Percentiles rank a stretch among this genome's conserved stretches.
phyloP scores from a whole-genome alignment of 352 stramenopile species.

The Saprolegnia diclina region DNA sequence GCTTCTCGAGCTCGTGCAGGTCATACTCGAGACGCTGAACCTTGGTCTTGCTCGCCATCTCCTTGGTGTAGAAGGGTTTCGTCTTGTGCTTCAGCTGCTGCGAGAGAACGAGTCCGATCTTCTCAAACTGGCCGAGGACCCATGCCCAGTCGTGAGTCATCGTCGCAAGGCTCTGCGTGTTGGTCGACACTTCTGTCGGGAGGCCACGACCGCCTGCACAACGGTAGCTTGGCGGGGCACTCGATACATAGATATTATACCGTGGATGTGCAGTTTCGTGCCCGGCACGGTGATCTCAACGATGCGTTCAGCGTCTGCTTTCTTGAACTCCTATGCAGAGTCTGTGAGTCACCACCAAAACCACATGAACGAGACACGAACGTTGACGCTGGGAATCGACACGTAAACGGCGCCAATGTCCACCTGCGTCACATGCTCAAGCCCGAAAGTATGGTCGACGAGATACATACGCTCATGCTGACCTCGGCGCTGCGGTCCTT shows the following conservation, averaged over 20 bases:
- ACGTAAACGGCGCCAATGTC: conserved; percentile 15
- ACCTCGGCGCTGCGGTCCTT: conserved; percentile 16
- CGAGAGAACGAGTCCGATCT: conserved; percentile 2
- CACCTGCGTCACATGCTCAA: conserved; percentile 4
- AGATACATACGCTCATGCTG: background rate
- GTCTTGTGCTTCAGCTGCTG: conserved; percentile 13
- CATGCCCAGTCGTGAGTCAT: conserved; percentile 3
- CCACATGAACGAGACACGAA: background rate
- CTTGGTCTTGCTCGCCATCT: conserved; percentile 13
- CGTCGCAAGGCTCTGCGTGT: background rate
- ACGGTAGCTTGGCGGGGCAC: background rate
- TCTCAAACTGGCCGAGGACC: conserved; percentile 17
- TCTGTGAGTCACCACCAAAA: background rate
- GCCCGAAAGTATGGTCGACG: background rate
- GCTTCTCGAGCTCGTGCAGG: conserved; percentile 17
- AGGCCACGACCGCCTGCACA: conserved; percentile 1
- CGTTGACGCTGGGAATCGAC: background rate
- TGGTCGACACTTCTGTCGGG: conserved; percentile 3
- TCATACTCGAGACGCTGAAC: conserved; percentile 16
- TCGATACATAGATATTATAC: background rate
- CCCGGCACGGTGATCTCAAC: conserved; percentile 5
- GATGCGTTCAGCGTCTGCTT: background rate
- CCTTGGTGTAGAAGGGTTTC: conserved; percentile 16
- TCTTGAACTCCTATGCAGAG: conserved; percentile 3
- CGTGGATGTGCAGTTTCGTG: conserved; percentile 10